Base-by-base conservation (phyloP, 805 yeast species). In the Myxozyma vanderwaltii region DNA sequence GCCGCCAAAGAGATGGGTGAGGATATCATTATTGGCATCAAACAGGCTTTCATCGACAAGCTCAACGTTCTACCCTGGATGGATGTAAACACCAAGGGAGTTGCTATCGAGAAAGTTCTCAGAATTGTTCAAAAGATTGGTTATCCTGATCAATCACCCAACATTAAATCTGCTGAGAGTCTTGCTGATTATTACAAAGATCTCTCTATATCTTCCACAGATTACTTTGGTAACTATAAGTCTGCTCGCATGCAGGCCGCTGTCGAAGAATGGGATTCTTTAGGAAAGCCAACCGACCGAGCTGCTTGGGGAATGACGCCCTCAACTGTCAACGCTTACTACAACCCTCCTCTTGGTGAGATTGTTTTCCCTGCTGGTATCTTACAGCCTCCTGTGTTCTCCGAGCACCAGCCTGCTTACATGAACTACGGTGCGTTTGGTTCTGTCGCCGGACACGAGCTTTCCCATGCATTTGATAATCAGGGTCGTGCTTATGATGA, bases 321-420 rank as follows among this genome's bases (percentile, higher is more conserved):
- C 2, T 44, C 64, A 2, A 63, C 66, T n/a, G 66, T 63, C 27
- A 63, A 63, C 56, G 66, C 66, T 23, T 63, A 63, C 55, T 63
- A 63, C 56, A 63, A 63, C 52, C 66, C 66, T 27, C 63, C 62
- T 4, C 55, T 61, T 17, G 65, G 65, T 39, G 66, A 63, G 58
- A 61, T 63, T 47, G 66, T 63, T 24, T 63, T 63, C 58, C 66
- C 66, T 12, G 66, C 66, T 23, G 66, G 65, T 27, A 63, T 63
- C 40, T 45, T 63, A 21, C 65, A 61, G 52, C 55, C 56, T 4
- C 66, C 66, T 24, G 65, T 63, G 50, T 63, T 63, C 29, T 61
- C 64, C 5, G 66, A 54, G 46, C 47, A 39, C 43, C 65, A 63
- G 47, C 66, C 66, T 2, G 50, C 59, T 21, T 63, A 63, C 44